Conservation (phyloP, 2,329 filamentous ascomycete genomes). For the Apiospora arundinis region DNA sequence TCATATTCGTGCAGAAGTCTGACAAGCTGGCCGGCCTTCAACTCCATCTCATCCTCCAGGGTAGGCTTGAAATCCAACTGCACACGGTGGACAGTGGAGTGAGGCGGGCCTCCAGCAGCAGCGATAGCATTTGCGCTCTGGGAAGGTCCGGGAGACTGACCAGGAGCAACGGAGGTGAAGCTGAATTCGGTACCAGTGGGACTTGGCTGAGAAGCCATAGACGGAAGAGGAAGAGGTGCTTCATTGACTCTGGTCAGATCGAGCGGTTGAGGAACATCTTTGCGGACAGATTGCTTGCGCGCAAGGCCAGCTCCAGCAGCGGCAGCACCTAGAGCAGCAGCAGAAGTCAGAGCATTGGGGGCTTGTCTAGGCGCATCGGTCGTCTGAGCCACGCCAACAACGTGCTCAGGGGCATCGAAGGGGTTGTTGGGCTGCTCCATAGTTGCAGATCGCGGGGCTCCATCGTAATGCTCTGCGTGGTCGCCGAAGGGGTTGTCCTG, state of each 20-base stretch:
- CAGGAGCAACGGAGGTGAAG: constrained; percentile 58
- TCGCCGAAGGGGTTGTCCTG: constrained; percentile 75
- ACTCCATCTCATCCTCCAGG: constrained; percentile 87
- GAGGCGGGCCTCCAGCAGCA: constrained; percentile 64
- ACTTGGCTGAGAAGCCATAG: constrained; percentile 55
- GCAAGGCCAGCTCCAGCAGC: constrained; percentile 47
- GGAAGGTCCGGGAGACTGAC: constrained; percentile 52
- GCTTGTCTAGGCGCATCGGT: constrained; percentile 35
- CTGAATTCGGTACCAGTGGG: constrained; percentile 70
- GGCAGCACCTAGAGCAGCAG: constrained; percentile 46
- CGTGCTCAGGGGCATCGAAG: constrained; percentile 41
- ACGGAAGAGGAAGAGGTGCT: constrained; percentile 13
- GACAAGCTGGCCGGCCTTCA: constrained; percentile 83
- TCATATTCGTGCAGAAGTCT: constrained; percentile 95
- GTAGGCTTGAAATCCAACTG: constrained; percentile 94
- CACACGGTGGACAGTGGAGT: constrained; percentile 81
- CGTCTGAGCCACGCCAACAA: constrained; percentile 47
- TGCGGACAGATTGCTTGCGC: constrained; percentile 64
- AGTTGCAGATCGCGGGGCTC: constrained; percentile 29
- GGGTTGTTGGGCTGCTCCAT: constrained; percentile 44
- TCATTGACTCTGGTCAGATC: constrained; percentile 57
- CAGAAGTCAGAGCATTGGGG: constrained; percentile 33
- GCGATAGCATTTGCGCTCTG: constrained; percentile 65
- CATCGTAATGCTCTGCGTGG: constrained; percentile 38
- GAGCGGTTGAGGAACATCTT: constrained; percentile 55